These are phyloP conservation scores for Ashbya aceris DNA, from an alignment of 1,139 yeast genomes.

Conservation along the genomic window DNA sequence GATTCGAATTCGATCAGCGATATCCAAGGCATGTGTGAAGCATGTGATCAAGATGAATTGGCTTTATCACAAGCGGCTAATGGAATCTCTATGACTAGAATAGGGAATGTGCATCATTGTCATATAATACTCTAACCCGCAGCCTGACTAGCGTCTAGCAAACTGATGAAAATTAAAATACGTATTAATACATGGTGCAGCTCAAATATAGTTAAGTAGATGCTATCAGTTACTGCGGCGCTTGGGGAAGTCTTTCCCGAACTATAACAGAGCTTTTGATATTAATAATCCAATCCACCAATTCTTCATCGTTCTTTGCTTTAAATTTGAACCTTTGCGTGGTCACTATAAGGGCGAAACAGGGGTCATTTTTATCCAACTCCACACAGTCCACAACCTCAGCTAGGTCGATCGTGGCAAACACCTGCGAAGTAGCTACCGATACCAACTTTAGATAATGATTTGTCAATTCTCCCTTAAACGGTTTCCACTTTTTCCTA, in stretches of 20 bases:
- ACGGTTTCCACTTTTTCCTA: constrained; percentile 19
- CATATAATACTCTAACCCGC: no score
- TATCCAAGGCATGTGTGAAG: no score
- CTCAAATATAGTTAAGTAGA: background rate
- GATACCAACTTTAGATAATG: constrained; percentile 13
- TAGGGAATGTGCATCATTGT: no score
- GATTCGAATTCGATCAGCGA: no score
- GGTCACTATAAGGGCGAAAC: constrained; percentile 16
- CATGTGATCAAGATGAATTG: no score
- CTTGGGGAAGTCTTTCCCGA: constrained; percentile 7
- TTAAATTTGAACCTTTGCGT: constrained; percentile 16
- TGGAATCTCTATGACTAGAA: no score
- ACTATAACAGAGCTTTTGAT: constrained; percentile 18
- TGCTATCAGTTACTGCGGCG: background rate
- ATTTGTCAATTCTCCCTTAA: constrained; percentile 15
- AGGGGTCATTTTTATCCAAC: constrained; percentile 11
- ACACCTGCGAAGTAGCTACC: constrained; percentile 12
- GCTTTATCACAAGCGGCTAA: no score
- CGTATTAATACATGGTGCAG: constrained; percentile 1
- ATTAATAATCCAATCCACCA: constrained; percentile 21
- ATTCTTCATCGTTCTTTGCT: constrained; percentile 16
- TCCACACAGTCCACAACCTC: constrained; percentile 20
- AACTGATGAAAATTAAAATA: background rate
- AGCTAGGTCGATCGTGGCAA: constrained; percentile 11
- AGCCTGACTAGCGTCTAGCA: no score